Evolutionary conservation across 257 asterid genomes (phyloP), one percentile per base, ranked within the genome.

Genomic region (Plantago elongata): DNA sequence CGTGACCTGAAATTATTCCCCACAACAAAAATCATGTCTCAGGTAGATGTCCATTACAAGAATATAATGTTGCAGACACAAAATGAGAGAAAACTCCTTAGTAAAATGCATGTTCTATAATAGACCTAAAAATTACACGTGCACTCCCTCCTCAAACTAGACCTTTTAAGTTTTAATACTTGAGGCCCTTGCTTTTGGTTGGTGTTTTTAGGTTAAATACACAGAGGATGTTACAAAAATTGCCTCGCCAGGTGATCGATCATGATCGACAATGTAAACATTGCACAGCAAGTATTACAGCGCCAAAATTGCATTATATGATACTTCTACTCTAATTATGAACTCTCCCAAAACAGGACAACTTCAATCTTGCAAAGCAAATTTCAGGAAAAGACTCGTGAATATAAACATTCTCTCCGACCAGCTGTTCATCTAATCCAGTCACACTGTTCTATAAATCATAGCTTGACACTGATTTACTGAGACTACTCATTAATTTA

Each of bases 1-100:
- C 97, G 78, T 86, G 87, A 84, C 99, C 97, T 93, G 96, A 84
- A 85, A 63, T 60, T 60, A 73, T 75, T 65, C 68, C 81, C 75
- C 67, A 75, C 60, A 69, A 38, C 56, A 63, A 48, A 63, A 58
- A 45, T 76, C 62, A 73, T 46, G 18, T 48, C 65, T 77, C 81
- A 78, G 74, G 40, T 50, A 58, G 71, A 46, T 60, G 54, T 45
- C 30, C 17, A 12, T 45, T 22, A 13, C 13, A n/a, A 37, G 38
- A 55, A 52, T 45, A 61, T 29, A 64, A 55, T 67, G 62, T 42
- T 57, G 40, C 72, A 22, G 27, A 22, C 77, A 61, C 62, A 65
- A 13, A 44, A n/a, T 16, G 57, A 13, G 9, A 12, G 11, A 40
- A 48, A 48, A 4, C 0, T 13, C 18, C 14, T 0, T 17, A 48